Percentiles rank a stretch among this genome's conserved stretches.
Evolutionary conservation across 2,329 filamentous ascomycete species (phyloP).

Genomic region (Macroventuria anomochaeta): DNA sequence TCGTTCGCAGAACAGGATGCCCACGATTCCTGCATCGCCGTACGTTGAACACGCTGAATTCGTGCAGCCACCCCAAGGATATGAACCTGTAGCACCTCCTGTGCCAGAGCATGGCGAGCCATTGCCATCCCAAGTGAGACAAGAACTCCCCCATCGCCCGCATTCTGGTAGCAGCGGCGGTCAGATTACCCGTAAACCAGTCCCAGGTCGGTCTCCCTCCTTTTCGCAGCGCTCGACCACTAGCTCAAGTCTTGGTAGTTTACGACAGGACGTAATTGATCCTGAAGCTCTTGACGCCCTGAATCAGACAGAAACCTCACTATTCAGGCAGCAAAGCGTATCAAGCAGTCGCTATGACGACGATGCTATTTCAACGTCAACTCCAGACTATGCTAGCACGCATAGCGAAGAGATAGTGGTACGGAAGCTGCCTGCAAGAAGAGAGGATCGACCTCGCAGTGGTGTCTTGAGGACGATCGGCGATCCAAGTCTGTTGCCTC

Average conservation of each 20-base stretch:
- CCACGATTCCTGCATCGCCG: conserved; percentile 57
- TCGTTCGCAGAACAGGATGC: conserved; percentile 46
- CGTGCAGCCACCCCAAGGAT: conserved; percentile 38
- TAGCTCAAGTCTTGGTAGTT: conserved; percentile 53
- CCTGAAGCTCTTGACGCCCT: conserved; percentile 53
- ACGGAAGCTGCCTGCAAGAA: conserved; percentile 52
- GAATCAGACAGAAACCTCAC: conserved; percentile 32
- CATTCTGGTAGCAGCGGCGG: conserved; percentile 35
- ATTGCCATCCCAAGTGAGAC: conserved; percentile 29
- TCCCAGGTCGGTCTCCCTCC: conserved; percentile 51
- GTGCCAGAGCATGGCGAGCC: conserved; percentile 47
- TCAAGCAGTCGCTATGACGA: conserved; percentile 67
- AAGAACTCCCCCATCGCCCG: conserved; percentile 35
- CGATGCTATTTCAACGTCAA: conserved; percentile 67
- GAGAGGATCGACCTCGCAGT: conserved; percentile 75
- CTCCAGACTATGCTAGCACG: conserved; percentile 81
- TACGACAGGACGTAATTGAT: conserved; percentile 54
- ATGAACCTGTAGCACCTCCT: conserved; percentile 43
- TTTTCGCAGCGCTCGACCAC: conserved; percentile 46
- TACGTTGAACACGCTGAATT: conserved; percentile 50
- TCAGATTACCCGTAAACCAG: conserved; percentile 47
- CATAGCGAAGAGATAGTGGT: conserved; percentile 41
- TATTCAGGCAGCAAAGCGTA: conserved; percentile 44
- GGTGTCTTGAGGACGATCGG: conserved; percentile 83
- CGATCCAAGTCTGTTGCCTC: conserved; percentile 51